Evolutionary conservation across 225 moss, liverwort and hornwort genomes (phyloP), one percentile per base, ranked within the genome.

Genomic region (Marchantia paleacea): DNA sequence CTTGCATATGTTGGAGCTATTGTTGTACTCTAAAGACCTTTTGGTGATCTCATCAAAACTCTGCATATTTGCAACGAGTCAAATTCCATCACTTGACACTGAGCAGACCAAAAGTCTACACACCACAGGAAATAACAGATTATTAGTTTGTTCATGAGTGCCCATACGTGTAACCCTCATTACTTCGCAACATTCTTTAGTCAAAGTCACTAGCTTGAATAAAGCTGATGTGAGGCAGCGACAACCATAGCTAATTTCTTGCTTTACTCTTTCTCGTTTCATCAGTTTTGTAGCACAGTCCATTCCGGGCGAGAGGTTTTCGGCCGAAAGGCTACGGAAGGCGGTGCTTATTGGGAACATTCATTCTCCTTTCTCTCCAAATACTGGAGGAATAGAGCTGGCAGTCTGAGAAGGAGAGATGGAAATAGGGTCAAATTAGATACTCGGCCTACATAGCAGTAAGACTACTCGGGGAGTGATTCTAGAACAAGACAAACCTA

Each of bases 21-120:
- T 80, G 26, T 86, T 86, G 81, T 89, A 81, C 75, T 84, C 79
- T 70, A 97, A 79, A 53, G 79, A 88, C 78, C 94, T 88, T 69
- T 90, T 92, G 58, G 84, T 91, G 55, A 97, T 94, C 84, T 97
- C 96, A 85, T 97, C 94, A 85, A 97, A 93, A 87, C 94, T 92
- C 96, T 96, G 91, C 86, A 71, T 3, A 67, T 60, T 76, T 39
- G 0, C 12, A 31, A 29, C 75, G 30, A 76, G 75, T 76, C 16
- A 60, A 22, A 30, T 31, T 10, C 13, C 58, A 25, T 75, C 29
- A 48, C 48, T 22, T 71, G 7, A 39, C 30, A 6, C 13, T 70
- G 22, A 29, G 53, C 28, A 75, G 18, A 51, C 19, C 19, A 8
- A 11, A 22, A 19, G 7, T 13, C 47, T 19, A 52, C 75, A 20